Evolutionary conservation across 306 rosid genomes (phyloP).

Genomic region (Corylus americana): DNA sequence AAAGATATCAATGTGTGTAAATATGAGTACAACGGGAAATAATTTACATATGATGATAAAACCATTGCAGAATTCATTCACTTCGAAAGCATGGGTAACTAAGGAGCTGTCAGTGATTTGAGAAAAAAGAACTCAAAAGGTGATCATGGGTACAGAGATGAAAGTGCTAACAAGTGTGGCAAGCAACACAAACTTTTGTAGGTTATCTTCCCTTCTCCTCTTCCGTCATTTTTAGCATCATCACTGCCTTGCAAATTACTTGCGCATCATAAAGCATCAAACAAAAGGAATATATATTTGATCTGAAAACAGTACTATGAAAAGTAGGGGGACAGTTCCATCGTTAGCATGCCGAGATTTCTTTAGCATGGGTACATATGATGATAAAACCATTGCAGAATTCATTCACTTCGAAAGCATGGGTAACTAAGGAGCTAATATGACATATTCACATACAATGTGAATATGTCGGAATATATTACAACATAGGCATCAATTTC

Average conservation of each 20-base stretch:
- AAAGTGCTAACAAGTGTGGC: not conserved
- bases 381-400: not conserved
- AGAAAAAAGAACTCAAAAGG: not conserved
- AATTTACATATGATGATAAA: not conserved
- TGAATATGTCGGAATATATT: too few species aligned
- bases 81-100: not conserved
- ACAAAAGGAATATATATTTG: too few species aligned
- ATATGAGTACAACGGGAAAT: not conserved
- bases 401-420: not conserved
- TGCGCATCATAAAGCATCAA: too few species aligned
- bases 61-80: not conserved
- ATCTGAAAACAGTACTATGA: too few species aligned
- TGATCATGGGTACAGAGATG: not conserved
- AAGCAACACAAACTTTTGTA: not conserved
- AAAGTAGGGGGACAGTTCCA: too few species aligned
- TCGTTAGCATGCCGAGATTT: too few species aligned
- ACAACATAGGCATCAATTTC: too few species aligned
- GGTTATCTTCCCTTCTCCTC: too few species aligned
- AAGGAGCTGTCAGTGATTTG: not conserved
- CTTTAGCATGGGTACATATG: too few species aligned
- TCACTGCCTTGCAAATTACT: too few species aligned
- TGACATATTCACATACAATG: too few species aligned
- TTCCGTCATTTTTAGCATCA: too few species aligned
- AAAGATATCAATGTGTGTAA: conserved; percentile 37
- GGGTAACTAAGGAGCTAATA: not conserved